Evolutionary conservation across 2,329 filamentous ascomycete species (phyloP), one percentile per base, ranked within the genome.

Genomic region (Trichoderma atrobrunneum): DNA sequence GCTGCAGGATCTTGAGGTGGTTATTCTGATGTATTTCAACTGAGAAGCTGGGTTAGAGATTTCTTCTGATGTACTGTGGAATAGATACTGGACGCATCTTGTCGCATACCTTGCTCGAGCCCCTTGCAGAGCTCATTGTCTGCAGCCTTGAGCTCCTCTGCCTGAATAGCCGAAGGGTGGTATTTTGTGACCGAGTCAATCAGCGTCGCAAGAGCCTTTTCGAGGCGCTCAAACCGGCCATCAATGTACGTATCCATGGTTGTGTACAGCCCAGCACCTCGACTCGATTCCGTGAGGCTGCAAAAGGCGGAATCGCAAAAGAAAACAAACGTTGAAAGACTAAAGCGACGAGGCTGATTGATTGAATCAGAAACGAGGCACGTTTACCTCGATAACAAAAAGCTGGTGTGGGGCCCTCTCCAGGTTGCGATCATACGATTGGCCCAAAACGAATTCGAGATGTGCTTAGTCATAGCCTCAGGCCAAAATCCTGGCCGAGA

Each of bases 121-220:
- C 91, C 89, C 74, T 86, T 84, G 76, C 85, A 87, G 59, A 97
- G 86, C 73, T 91, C 89, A 56, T 86, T 84, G 78, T 97, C 92
- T 28, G 93, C 93, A 8, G 86, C 84, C 21, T 92, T 84, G 11
- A 97, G 88, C 74, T 94, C 91, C 71, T 88, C 84, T 7, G 91
- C 92, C 30, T 91, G 88, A 43, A 85, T 81, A 5, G 88, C 84
- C 7, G 91, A 93, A 0, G 93, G 93, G 77, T 94, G 93, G 82
- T 95, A 95, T 75, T 93, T 92, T 7, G 92, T 87, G 74, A 97
- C 92, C 0, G 93, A 95, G 79, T 94, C 92, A 76, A 94, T 91
- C 39, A 97, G 85, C 32, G 85, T 89, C 14, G 88, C 87, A 24
- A 97, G 84, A 1, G 90, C 89, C 77, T 87, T 88, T 76, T 92